Evolutionary conservation across 352 stramenopile species (phyloP).

Genomic region (Pythium phragmiticola): DNA sequence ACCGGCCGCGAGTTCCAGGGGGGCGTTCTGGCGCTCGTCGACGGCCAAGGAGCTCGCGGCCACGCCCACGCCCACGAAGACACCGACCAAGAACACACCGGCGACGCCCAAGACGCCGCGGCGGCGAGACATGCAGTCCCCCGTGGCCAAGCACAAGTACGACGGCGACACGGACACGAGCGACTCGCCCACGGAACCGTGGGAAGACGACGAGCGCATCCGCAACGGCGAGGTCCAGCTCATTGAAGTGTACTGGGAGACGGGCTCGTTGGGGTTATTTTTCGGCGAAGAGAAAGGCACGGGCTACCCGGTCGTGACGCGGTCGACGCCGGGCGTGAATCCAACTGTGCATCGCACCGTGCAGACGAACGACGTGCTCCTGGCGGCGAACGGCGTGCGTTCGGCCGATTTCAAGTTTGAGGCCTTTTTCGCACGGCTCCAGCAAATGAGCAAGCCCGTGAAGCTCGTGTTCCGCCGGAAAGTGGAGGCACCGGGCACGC

Average conservation of each 20-base stretch:
- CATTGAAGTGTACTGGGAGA: slow-evolving; percentile 83
- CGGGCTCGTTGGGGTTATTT: slow-evolving; percentile 75
- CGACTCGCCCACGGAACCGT: slow-evolving; percentile 14
- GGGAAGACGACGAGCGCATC: slow-evolving; percentile 16
- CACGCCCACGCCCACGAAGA: neutral
- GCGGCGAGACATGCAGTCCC: slow-evolving; percentile 19
- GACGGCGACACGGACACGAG: slow-evolving; percentile 23
- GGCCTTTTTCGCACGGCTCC: slow-evolving; percentile 74
- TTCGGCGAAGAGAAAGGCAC: slow-evolving; percentile 76
- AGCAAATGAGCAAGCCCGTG: slow-evolving; percentile 87
- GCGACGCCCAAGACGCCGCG: slow-evolving; percentile 12
- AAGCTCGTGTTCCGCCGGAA: slow-evolving; percentile 62
- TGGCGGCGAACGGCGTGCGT: slow-evolving; percentile 73
- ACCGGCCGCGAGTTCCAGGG: slow-evolving; percentile 25
- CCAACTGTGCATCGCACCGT: slow-evolving; percentile 70
- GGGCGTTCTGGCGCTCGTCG: slow-evolving; percentile 60
- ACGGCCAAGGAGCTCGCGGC: slow-evolving; percentile 40
- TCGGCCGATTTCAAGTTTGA: slow-evolving; percentile 77
- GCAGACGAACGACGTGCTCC: slow-evolving; percentile 69
- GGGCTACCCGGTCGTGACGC: slow-evolving; percentile 75
- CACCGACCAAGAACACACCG: slow-evolving; percentile 12
- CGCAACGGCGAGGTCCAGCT: slow-evolving; percentile 33
- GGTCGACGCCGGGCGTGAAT: slow-evolving; percentile 65
- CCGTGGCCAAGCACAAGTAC: slow-evolving; percentile 23
- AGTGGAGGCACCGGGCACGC: slow-evolving; percentile 12